Evolutionary conservation across 2,329 filamentous ascomycete genomes (phyloP), one percentile per base, ranked within the genome.

Genomic region (Trichocomaceae sp.): DNA sequence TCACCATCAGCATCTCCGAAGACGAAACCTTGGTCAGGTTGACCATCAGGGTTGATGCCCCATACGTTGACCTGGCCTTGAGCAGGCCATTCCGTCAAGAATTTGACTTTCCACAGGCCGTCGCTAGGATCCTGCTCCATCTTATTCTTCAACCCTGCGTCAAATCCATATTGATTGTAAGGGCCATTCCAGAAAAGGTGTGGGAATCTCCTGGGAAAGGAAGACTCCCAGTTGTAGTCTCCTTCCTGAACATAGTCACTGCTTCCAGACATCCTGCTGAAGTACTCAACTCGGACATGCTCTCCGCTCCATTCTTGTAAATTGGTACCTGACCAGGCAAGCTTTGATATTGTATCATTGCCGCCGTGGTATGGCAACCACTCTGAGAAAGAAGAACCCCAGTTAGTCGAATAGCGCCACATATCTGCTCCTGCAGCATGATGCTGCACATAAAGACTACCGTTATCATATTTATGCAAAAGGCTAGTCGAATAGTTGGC

Each of bases 141-240:
- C 5, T 69, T 59, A 53, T 83, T 83, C 2, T 72, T 64, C 19
- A 85, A 63, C 2, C 84, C 83, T 22, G 76, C 74, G 63, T 86
- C 83, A 62, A 79, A 86, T 13, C 83, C 83, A 62, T 80, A 86
- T 57, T 81, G 73, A 62, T 86, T 86, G 68, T 79, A 85, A 0
- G 76, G 73, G 1, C 83, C 84, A 49, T 85, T 81, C 47, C 82
- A 76, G 63, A 81, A 83, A 10, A 86, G 67, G 64, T 86, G 83
- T 5, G 83, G 83, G 63, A 82, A 83, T 29, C 80, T 75, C 50
- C 83, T 73, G 9, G 73, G 69, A 5, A 68, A 64, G 6, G 65
- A 61, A 42, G 67, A 65, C 26, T 71, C 69, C 41, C 69, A 71
- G 22, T 67, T 71, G 19, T 77, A 62, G 65, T 86, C 83, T 37